Base-by-base conservation (phyloP, 2,329 filamentous ascomycete species). In the Keithomyces neogunnii region DNA sequence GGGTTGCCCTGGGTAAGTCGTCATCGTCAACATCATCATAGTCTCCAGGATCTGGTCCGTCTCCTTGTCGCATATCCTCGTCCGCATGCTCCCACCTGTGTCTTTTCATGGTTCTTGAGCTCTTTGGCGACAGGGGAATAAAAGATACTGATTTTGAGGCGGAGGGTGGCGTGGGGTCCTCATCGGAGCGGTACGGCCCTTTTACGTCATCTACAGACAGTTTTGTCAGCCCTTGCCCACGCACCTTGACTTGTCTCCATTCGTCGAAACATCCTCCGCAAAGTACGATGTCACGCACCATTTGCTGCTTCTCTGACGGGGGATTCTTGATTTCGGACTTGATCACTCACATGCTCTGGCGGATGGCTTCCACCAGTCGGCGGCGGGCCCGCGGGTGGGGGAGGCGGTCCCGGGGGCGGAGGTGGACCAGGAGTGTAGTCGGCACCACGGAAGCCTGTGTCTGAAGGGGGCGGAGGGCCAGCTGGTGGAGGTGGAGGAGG, bases 91-190 rank as follows among this genome's bases (percentile, higher is more conserved):
- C 62, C 35, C 60, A 60, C 39, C 61, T 69, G 53, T 75, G 74
- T 30, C 66, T 62, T 26, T 66, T 63, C 59, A 77, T 70, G 0
- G 74, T 76, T 50, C 63, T 68, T 0, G 71, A 71, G 13, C 74
- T 77, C 49, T 73, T 70, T 1, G 76, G 76, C 3, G 75, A 78
- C 40, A 79, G 59, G 0, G 76, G 75, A 2, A 71, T 68, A 50
- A 77, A 79, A 2, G 64, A 57, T 1, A 78, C 74, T 1, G 71
- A 71, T 53, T 75, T 75, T 28, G 65, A 53, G 9, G 56, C 53
- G 13, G 39, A 32, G 1, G 45, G 32, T n/a, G 45, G 43, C 7
- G 44, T 47, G 7, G 40, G 48, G 33, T 33, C 28, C 13, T 44
- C 29, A n/a, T 47, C 44, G 13, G 35, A 29, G 26, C 13, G 31